These are phyloP conservation scores for Venturia effusa DNA, from an alignment of 2,329 filamentous ascomycete genomes.

Conservation along the genomic window DNA sequence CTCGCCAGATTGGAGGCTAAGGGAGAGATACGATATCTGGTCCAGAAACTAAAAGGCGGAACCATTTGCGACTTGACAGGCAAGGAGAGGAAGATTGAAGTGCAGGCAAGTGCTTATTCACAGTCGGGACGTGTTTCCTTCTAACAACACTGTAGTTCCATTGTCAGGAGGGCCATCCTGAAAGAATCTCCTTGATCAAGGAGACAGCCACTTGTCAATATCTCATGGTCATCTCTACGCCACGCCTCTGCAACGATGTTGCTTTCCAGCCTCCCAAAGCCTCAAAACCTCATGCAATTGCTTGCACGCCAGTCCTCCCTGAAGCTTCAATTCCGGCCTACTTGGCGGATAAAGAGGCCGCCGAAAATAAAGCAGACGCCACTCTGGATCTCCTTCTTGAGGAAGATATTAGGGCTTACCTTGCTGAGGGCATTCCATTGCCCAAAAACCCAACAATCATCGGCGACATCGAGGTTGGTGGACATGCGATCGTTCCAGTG, in stretches of 20 bases:
- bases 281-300: constrained; percentile 64
- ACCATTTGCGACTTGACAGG: constrained; percentile 81
- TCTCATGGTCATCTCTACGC: constrained; percentile 85
- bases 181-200: constrained; percentile 86
- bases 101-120: constrained; percentile 42
- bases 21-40: constrained; percentile 74
- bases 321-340: constrained; percentile 43
- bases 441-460: constrained; percentile 28
- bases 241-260: constrained; percentile 74
- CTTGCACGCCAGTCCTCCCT: constrained; percentile 60
- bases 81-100: constrained; percentile 69
- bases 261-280: constrained; percentile 76
- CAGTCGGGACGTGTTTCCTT: neutral
- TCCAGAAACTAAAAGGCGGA: constrained; percentile 69
- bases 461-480: constrained; percentile 50
- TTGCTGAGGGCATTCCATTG: constrained; percentile 15
- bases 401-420: constrained; percentile 20
- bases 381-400: constrained; percentile 14
- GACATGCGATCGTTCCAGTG: constrained; percentile 43
- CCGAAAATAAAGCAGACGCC: neutral
- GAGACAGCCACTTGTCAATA: constrained; percentile 86
- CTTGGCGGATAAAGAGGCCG: constrained; percentile 15
- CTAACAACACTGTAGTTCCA: constrained; percentile 40
- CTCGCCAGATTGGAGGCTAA: constrained; percentile 64
- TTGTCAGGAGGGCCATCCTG: constrained; percentile 63